Conservation (phyloP, 352 stramenopile species). For the Detonula confervacea region DNA sequence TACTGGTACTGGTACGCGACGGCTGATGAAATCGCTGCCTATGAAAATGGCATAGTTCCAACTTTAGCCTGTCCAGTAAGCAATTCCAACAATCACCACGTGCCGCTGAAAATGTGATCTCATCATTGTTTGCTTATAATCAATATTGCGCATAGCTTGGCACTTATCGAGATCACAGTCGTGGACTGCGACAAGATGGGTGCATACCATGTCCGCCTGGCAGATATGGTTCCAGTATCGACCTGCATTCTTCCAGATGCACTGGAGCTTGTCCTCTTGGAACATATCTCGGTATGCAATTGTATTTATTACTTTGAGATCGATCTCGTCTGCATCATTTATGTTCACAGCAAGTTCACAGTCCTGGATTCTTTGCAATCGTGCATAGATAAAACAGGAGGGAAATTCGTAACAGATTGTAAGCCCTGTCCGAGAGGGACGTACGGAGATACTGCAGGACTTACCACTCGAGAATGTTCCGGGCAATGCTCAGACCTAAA, state of each 20-base stretch:
- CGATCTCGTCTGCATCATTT: no score
- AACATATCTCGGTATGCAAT: constrained; percentile 25
- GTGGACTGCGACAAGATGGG: constrained; percentile 12
- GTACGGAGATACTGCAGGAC: constrained; percentile 36
- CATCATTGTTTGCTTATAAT: constrained; percentile 1
- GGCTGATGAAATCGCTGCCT: constrained; percentile 14
- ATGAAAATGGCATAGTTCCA: constrained; percentile 21
- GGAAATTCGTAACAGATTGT: constrained; percentile 30
- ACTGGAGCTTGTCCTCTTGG: constrained; percentile 24
- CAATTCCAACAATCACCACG: no score
- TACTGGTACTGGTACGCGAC: constrained; percentile 31
- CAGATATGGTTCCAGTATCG: constrained; percentile 22
- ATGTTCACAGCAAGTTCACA: not conserved
- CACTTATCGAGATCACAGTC: constrained; percentile 27
- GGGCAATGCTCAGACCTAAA: constrained; percentile 37
- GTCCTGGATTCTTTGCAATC: not conserved
- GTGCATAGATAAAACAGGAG: constrained; percentile 26
- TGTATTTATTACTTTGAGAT: not conserved
- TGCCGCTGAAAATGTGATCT: not conserved
- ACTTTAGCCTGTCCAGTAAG: constrained; percentile 20
- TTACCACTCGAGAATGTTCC: constrained; percentile 33
- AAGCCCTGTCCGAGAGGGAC: constrained; percentile 43
- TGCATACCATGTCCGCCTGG: constrained; percentile 33
- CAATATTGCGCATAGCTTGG: constrained; percentile 30
- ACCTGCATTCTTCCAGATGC: constrained; percentile 21